Evolutionary conservation across 352 stramenopile species (phyloP), one percentile per base, ranked within the genome.

Genomic region (Phytophthora cactorum): DNA sequence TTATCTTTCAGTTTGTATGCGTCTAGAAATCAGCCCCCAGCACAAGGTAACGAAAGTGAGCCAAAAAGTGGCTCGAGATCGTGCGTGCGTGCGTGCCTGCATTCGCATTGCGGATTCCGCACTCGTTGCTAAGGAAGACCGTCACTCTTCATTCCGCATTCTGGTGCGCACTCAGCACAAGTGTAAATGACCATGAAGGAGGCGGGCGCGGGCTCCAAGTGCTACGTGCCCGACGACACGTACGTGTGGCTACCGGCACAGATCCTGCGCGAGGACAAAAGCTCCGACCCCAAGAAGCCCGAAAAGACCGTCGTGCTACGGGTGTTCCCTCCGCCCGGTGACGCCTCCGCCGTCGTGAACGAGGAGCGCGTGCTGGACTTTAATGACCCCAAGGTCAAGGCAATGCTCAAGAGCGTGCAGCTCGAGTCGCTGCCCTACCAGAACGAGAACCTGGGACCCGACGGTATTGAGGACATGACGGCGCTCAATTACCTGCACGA

Each of bases 401-500:
- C 68, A 38, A 63, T 92, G 36, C 79, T 95, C 57, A 68, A 76
- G 59, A 87, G 58, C 14, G 67, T 88, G 39, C 79, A 91, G 59
- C 73, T 95, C 28, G 88, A 94, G 57, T 77, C 84, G 52, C 63
- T 94, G 63, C 83, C 84, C 31, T 91, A 88, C 58, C 86, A 94
- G 79, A 94, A 94, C 58, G 83, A 93, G 25, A 81, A 82, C 59
- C 44, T 92, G 17, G 82, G 78, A 0, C 55, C 65, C 10, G 63
- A 75, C 2, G 86, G 86, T 52, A 90, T 89, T 25, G 88, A 95
- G n/a, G 88, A 96, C 64, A 95, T 97, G 90, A 93, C 89, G 51
- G 66, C 80, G 32, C 80, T 97, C 64, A 92, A 94, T 66, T 92
- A 97, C 63, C 70, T 98, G 11, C 92, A 98, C 65, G 91, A 97